These are phyloP conservation scores for Candida morakotiae DNA, from an alignment of 805 yeast species.

Conservation along the genomic window DNA sequence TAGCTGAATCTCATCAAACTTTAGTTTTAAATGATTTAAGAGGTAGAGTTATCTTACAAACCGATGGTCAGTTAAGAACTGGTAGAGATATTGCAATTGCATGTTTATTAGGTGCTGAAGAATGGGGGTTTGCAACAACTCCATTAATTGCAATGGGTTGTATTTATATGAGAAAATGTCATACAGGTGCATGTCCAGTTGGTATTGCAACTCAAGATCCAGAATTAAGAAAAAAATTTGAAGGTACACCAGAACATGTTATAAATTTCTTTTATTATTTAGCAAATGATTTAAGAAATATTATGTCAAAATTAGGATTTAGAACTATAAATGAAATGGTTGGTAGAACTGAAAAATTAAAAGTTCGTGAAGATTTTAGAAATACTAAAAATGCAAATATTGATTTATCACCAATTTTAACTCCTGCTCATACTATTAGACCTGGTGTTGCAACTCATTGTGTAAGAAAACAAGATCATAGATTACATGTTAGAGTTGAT, in stretches of 20 bases:
- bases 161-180: conserved; percentile 87
- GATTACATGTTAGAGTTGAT: conserved; percentile 87
- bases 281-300: conserved; percentile 84
- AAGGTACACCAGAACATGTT: conserved; percentile 97
- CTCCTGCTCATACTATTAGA: conserved; percentile 94
- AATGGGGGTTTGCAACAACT: conserved; percentile 97
- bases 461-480: conserved; percentile 90
- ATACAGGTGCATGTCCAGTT: conserved; percentile 91
- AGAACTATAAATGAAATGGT: conserved; percentile 97
- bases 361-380: conserved; percentile 78
- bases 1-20: conserved; percentile 98
- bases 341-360: conserved; percentile 90
- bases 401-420: conserved; percentile 87
- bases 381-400: conserved; percentile 87
- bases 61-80: conserved; percentile 97
- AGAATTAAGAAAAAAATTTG: conserved; percentile 81
- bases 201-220: conserved; percentile 99
- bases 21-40: conserved; percentile 91
- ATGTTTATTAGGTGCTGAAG: conserved; percentile 94
- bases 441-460: conserved; percentile 96
- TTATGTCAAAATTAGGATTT: conserved; percentile 95
- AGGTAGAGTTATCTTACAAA: conserved; percentile 92
- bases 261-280: conserved; percentile 95
- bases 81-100: conserved; percentile 98
- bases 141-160: conserved; percentile 98